Evolutionary conservation across 768 basidiomycete species (phyloP).

Genomic region (Lactifluus hygrophoroides): DNA sequence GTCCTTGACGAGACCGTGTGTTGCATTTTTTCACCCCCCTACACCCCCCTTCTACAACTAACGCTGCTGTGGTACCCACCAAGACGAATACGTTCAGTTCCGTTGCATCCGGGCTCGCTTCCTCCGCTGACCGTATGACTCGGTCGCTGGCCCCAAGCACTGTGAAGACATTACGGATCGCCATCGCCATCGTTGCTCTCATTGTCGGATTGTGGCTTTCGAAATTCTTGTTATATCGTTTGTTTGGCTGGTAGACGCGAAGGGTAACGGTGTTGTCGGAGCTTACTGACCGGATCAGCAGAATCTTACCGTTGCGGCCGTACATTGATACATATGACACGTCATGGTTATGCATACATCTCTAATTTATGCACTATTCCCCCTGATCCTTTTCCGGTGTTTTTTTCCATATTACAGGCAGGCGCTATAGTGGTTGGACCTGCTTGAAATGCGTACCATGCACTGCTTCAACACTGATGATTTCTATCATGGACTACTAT

Average conservation of each 20-base stretch:
- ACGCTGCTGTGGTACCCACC: not conserved
- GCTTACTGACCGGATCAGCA: too few species aligned
- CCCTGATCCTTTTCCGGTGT: not conserved
- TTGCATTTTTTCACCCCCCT: not conserved
- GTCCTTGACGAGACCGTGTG: conserved; percentile 71
- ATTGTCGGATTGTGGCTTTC: conserved; percentile 28
- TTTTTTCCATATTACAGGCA: not conserved
- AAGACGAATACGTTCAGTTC: conserved; percentile 29
- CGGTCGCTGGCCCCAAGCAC: conserved; percentile 27
- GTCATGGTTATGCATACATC: not conserved
- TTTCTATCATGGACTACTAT: too few species aligned
- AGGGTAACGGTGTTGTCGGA: not conserved
- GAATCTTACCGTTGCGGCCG: not conserved
- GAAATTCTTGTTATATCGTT: conserved; percentile 23
- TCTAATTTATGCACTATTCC: conserved; percentile 2
- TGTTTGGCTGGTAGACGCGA: conserved; percentile 3
- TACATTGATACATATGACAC: not conserved
- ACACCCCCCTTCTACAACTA: not conserved
- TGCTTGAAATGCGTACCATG: not conserved
- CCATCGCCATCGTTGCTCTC: conserved; percentile 21
- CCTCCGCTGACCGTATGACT: conserved; percentile 27
- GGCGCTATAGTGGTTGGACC: not conserved
- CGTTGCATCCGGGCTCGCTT: conserved; percentile 26
- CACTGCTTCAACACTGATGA: too few species aligned
- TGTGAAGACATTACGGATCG: conserved; percentile 19